A percentile compares a stretch with the other conserved stretches of the same genome.
phyloP scores from a whole-genome alignment of 2,329 filamentous ascomycete species.

The Arthrobotrys iridis region DNA sequence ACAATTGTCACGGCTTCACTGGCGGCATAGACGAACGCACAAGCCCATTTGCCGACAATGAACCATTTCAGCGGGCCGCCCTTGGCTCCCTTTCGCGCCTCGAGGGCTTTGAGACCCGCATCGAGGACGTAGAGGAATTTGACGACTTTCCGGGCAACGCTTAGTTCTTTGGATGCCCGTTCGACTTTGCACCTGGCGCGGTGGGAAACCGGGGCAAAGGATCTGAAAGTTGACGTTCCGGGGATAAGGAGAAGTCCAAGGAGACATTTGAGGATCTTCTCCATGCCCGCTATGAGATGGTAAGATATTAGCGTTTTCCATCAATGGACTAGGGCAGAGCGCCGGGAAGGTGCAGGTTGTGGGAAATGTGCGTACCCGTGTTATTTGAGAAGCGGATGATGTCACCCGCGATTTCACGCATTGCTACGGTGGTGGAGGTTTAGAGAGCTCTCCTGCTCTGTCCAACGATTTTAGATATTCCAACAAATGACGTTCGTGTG shows the following conservation, averaged over 20 bases:
- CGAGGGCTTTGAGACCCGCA: constrained; percentile 42
- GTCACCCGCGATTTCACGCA: constrained; percentile 47
- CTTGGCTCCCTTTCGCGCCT: constrained; percentile 36
- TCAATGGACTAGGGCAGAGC: background rate
- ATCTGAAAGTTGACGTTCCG: constrained; percentile 20
- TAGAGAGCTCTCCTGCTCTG: constrained; percentile 20
- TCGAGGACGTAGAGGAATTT: constrained; percentile 52
- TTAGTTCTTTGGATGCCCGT: constrained; percentile 31
- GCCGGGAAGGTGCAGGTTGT: background rate
- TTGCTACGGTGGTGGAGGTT: constrained; percentile 12
- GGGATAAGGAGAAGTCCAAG: constrained; percentile 47
- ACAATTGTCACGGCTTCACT: constrained; percentile 50
- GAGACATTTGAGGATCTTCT: constrained; percentile 51
- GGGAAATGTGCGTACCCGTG: constrained; percentile 31
- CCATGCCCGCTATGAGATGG: constrained; percentile 40
- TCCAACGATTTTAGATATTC: too few species aligned
- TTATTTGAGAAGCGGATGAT: constrained; percentile 55
- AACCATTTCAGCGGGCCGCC: constrained; percentile 50
- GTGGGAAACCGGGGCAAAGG: constrained; percentile 9
- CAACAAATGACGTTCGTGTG: background rate
- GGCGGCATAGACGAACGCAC: constrained; percentile 45
- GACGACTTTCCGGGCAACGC: constrained; percentile 48
- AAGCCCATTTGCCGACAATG: constrained; percentile 52
- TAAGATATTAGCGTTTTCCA: background rate
- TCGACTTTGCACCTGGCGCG: constrained; percentile 27